Percentiles rank a stretch among this genome's conserved stretches.
Evolutionary conservation across 1,284 basidiomycete genomes (phyloP).

Genomic region (Ceratobasidium sp.): DNA sequence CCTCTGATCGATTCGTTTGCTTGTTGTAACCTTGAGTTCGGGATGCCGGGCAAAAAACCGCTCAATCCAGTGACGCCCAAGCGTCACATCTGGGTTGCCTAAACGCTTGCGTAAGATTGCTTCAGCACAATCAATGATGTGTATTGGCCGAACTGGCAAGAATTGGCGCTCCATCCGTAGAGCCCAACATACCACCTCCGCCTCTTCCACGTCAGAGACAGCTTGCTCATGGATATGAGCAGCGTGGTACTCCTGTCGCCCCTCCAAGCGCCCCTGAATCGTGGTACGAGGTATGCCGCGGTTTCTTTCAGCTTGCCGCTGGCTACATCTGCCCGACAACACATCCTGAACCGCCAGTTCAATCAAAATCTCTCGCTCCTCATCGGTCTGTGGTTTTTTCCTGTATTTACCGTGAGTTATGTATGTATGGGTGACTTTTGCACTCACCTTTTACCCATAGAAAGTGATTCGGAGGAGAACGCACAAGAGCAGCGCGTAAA

Average conservation of each 20-base stretch:
- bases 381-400: neutral
- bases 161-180: conserved; percentile 7
- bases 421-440: neutral
- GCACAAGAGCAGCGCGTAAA: neutral
- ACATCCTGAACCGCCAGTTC: neutral
- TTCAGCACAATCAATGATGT: conserved; percentile 27
- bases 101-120: conserved; percentile 1
- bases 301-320: neutral
- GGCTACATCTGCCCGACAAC: neutral
- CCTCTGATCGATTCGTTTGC: conserved; percentile 26
- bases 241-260: neutral
- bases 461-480: neutral
- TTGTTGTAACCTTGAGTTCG: conserved; percentile 22
- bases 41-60: conserved; percentile 19
- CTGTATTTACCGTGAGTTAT: neutral
- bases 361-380: neutral
- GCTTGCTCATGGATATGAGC: conserved; percentile 12
- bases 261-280: neutral
- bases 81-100: neutral
- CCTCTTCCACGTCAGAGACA: conserved; percentile 12
- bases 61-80: conserved; percentile 28
- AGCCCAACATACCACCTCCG: conserved; percentile 4
- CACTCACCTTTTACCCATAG: neutral
- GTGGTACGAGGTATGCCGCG: neutral
- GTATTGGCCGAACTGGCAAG: neutral